Evolutionary conservation across 2,329 filamentous ascomycete species (phyloP).

Genomic region (Fusarium dimerum): DNA sequence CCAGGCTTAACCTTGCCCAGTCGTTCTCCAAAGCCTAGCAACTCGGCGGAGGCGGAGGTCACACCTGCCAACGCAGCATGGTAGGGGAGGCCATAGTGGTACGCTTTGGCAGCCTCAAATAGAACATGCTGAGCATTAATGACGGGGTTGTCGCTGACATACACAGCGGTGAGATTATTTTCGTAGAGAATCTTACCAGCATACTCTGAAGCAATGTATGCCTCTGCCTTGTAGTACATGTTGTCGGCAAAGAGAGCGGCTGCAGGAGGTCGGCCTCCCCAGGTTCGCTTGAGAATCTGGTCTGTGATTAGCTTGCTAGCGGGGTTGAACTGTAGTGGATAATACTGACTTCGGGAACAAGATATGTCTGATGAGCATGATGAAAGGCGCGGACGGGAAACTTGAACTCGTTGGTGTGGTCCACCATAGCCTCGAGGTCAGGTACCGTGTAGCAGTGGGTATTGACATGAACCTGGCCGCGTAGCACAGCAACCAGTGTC

Average conservation of each 20-base stretch:
- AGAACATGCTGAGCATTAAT: constrained; percentile 70
- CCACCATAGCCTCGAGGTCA: constrained; percentile 68
- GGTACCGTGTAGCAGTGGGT: constrained; percentile 72
- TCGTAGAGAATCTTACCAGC: constrained; percentile 68
- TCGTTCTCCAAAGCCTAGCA: constrained; percentile 57
- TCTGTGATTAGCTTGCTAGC: constrained; percentile 3
- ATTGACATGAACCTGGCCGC: constrained; percentile 69
- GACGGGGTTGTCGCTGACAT: constrained; percentile 72
- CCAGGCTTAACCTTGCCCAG: constrained; percentile 63
- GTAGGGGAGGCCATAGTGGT: constrained; percentile 62
- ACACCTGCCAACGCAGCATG: constrained; percentile 60
- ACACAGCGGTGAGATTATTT: constrained; percentile 64
- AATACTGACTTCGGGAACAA: constrained; percentile 60
- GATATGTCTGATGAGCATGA: constrained; percentile 67
- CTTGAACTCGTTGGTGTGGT: constrained; percentile 71
- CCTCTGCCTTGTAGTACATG: constrained; percentile 72
- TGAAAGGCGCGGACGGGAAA: constrained; percentile 69
- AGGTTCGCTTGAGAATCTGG: constrained; percentile 57
- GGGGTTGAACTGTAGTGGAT: rapidly evolving
- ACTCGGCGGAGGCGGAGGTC: constrained; percentile 59
- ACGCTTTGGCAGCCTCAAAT: constrained; percentile 63
- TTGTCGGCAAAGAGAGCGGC: constrained; percentile 70
- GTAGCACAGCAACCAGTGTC: constrained; percentile 60
- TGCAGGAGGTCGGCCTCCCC: constrained; percentile 54
- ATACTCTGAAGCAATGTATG: constrained; percentile 64